These are phyloP conservation scores for Flagelloscypha sp. DNA, from an alignment of 768 basidiomycete genomes.

Conservation along the genomic window DNA sequence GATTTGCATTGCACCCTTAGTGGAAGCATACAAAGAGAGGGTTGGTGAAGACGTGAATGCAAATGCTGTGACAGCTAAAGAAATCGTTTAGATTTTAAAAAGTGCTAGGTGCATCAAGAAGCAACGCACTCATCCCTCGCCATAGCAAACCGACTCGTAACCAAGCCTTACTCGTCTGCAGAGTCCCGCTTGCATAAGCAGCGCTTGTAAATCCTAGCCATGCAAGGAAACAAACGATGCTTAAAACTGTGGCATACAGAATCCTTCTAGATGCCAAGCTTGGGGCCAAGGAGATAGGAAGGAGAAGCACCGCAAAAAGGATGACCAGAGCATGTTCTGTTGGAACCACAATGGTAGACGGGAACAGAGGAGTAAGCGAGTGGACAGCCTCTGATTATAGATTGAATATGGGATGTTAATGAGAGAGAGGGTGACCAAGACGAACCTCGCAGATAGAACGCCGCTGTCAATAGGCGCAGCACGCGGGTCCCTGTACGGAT, in stretches of 20 bases:
- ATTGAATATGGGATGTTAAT: not conserved
- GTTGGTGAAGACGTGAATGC: constrained; percentile 60
- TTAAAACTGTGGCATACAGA: constrained; percentile 50
- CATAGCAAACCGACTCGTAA: constrained; percentile 43
- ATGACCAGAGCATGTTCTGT: constrained; percentile 34
- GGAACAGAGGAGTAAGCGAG: constrained; percentile 40
- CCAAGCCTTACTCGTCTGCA: constrained; percentile 27
- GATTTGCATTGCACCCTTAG: constrained; percentile 35
- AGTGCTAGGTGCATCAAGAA: not conserved
- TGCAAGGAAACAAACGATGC: constrained; percentile 47
- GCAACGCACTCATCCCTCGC: constrained; percentile 54
- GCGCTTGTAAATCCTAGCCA: constrained; percentile 53
- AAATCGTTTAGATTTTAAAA: constrained; percentile 4
- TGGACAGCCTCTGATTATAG: constrained; percentile 44
- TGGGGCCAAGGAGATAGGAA: constrained; percentile 45
- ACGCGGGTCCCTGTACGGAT: constrained; percentile 37
- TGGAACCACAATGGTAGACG: constrained; percentile 21
- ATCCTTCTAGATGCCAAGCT: constrained; percentile 49
- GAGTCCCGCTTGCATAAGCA: constrained; percentile 40
- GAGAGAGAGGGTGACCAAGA: constrained; percentile 11
- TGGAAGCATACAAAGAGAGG: constrained; percentile 54
- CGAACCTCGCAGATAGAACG: constrained; percentile 62
- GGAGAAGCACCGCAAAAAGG: constrained; percentile 31
- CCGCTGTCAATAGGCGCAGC: constrained; percentile 43
- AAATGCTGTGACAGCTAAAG: constrained; percentile 51